Conservation (phyloP, 306 rosid species). For the Bauhinia variegata region DNA sequence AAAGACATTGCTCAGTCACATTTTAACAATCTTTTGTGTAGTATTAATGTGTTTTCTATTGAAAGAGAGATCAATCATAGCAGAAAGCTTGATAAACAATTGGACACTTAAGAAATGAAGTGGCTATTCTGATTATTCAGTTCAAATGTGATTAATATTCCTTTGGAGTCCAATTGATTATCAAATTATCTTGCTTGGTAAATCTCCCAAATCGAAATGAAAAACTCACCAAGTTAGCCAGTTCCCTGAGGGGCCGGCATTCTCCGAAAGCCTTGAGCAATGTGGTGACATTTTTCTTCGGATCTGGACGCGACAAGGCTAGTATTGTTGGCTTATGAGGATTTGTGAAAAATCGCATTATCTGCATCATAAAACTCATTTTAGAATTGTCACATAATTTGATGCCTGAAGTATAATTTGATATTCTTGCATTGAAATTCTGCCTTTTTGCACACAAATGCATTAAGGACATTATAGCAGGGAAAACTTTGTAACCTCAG, state of each 20-base stretch:
- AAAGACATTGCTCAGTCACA: slow-evolving; percentile 11
- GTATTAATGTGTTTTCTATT: background rate
- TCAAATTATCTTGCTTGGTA: too few relatives aligned
- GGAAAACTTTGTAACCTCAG: slow-evolving; percentile 59
- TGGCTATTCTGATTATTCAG: too few relatives aligned
- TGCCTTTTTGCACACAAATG: slow-evolving; percentile 14
- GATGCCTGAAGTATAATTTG: background rate
- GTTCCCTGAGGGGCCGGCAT: slow-evolving; percentile 66
- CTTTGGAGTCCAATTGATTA: too few relatives aligned
- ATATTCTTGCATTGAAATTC: background rate
- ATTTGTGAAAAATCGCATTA: slow-evolving; percentile 79
- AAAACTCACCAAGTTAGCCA: slow-evolving; percentile 70
- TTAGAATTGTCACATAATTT: background rate
- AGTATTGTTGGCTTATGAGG: slow-evolving; percentile 91
- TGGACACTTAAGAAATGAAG: too few relatives aligned
- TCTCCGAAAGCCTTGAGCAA: slow-evolving; percentile 87
- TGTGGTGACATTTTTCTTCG: slow-evolving; percentile 82
- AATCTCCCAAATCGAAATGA: background rate
- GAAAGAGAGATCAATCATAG: too few relatives aligned
- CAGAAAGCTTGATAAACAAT: too few relatives aligned
- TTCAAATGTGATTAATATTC: too few relatives aligned
- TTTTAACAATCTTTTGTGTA: background rate
- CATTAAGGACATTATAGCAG: slow-evolving; percentile 2
- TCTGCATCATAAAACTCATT: slow-evolving; percentile 46
- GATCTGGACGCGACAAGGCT: slow-evolving; percentile 91